A percentile compares a stretch with the other conserved stretches of the same genome.
These are phyloP conservation scores for Furcasterigmium furcatum DNA, from an alignment of 2,329 filamentous ascomycete genomes.

Conservation along the genomic window DNA sequence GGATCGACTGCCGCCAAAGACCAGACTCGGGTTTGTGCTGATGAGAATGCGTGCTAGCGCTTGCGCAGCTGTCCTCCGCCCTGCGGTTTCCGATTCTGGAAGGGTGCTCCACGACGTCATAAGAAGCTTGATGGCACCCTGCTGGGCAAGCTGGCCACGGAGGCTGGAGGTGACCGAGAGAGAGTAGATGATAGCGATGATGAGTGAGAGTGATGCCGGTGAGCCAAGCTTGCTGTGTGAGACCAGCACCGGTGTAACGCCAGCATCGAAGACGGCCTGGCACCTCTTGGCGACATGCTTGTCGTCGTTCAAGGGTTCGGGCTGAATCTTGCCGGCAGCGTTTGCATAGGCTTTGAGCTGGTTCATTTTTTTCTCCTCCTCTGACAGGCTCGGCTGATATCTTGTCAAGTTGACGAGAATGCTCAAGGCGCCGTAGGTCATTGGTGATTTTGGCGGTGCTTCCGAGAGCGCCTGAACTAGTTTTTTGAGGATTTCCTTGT, in stretches of 20 bases:
- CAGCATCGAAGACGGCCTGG: constrained; percentile 73
- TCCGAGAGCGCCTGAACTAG: constrained; percentile 63
- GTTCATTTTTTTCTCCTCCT: constrained; percentile 88
- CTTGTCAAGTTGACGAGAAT: constrained; percentile 82
- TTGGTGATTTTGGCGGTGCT: constrained; percentile 60
- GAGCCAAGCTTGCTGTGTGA: constrained; percentile 72
- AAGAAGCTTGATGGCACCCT: constrained; percentile 86
- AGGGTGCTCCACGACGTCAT: constrained; percentile 67
- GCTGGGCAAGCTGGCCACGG: constrained; percentile 80
- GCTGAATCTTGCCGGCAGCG: constrained; percentile 63
- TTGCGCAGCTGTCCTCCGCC: constrained; percentile 66
- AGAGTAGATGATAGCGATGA: constrained; percentile 73
- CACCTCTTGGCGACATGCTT: constrained; percentile 74
- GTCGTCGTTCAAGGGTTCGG: constrained; percentile 72
- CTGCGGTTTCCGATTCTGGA: constrained; percentile 42
- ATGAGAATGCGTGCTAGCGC: constrained; percentile 83
- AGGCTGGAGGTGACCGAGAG: constrained; percentile 72
- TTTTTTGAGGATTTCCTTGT: constrained; percentile 64
- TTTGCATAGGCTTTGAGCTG: constrained; percentile 95
- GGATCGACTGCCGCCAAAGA: constrained; percentile 76
- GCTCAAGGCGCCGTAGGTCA: constrained; percentile 82
- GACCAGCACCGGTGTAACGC: constrained; percentile 73
- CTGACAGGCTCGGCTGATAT: constrained; percentile 73
- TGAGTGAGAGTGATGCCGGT: constrained; percentile 65
- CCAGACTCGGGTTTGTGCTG: constrained; percentile 77